These are phyloP conservation scores for Erodium trifolium DNA, from an alignment of 441 rosid genomes.

Conservation along the genomic window DNA sequence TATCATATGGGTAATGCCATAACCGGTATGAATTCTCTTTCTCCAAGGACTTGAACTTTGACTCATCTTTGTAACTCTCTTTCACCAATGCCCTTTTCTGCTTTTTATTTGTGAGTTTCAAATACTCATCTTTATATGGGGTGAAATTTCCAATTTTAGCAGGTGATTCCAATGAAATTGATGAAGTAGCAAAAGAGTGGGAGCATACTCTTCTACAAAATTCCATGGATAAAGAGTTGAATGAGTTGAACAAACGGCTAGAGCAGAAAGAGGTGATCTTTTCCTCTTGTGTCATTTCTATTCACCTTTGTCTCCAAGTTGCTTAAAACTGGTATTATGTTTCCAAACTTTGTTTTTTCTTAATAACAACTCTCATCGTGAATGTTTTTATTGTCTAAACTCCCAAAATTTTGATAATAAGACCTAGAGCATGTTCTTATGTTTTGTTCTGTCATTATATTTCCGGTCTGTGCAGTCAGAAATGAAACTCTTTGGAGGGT, in stretches of 20 bases:
- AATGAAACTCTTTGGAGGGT: constrained; percentile 82
- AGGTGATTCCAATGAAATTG: constrained; percentile 74
- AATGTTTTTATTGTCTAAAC: not conserved
- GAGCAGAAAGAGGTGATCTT: constrained; percentile 90
- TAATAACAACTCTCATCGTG: not conserved
- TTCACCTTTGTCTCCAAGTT: not conserved
- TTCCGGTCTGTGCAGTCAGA: constrained; percentile 58
- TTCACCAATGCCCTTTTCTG: not conserved
- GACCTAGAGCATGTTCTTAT: not conserved
- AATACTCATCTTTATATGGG: constrained; percentile 11
- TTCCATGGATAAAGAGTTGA: constrained; percentile 89
- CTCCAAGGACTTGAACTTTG: not conserved
- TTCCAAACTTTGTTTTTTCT: not conserved
- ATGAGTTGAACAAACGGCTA: constrained; percentile 74
- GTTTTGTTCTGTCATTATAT: not conserved
- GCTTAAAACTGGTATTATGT: not conserved
- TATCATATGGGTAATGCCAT: constrained; percentile 74
- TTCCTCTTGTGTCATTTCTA: not conserved
- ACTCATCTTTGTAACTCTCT: not conserved
- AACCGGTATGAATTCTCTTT: constrained; percentile 35
- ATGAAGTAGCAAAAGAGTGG: constrained; percentile 92
- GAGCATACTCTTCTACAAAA: constrained; percentile 86
- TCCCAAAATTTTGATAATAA: not conserved
- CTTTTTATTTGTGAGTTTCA: not conserved
- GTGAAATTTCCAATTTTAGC: constrained; percentile 15